phyloP scores from a whole-genome alignment of 805 yeast genomes.

The Hanseniaspora lachancei region DNA sequence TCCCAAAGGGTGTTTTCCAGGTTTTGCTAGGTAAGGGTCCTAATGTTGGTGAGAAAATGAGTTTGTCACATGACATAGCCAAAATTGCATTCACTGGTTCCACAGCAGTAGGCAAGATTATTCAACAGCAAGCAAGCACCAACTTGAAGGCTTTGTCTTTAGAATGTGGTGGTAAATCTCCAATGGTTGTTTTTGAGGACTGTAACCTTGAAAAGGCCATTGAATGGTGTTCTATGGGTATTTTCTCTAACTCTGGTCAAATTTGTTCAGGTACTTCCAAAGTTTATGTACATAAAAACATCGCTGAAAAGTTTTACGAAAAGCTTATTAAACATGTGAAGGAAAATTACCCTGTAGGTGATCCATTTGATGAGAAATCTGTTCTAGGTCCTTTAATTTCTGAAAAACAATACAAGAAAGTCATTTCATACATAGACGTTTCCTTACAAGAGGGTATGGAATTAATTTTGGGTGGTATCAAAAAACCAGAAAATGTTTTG shows the following conservation, averaged over 20 bases:
- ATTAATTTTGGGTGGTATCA: conserved; percentile 33
- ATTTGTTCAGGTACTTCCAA: conserved; percentile 55
- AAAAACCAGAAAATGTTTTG: conserved; percentile 22
- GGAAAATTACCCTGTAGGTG: conserved; percentile 32
- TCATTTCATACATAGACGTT: conserved; percentile 33
- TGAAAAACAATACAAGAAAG: conserved; percentile 35
- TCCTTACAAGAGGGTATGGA: conserved; percentile 46
- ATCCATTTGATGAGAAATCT: conserved; percentile 32
- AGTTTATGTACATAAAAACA: conserved; percentile 41
- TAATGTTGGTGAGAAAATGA: conserved; percentile 35
- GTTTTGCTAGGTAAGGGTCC: conserved; percentile 35
- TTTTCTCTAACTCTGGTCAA: conserved; percentile 50
- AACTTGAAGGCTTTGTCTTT: conserved; percentile 37
- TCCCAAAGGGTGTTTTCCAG: conserved; percentile 41
- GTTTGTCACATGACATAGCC: conserved; percentile 33
- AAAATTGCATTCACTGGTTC: conserved; percentile 48
- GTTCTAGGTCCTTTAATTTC: conserved; percentile 47
- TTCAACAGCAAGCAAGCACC: conserved; percentile 32
- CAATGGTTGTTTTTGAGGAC: conserved; percentile 36
- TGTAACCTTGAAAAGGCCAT: conserved; percentile 36
- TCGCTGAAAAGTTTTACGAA: conserved; percentile 38
- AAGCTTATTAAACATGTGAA: conserved; percentile 28
- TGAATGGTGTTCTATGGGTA: conserved; percentile 42
- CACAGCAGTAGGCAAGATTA: conserved; percentile 35
- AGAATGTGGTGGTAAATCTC: conserved; percentile 44